phyloP scores from a whole-genome alignment of 176 grass and related monocot species.

The Zoysia pacifica region DNA sequence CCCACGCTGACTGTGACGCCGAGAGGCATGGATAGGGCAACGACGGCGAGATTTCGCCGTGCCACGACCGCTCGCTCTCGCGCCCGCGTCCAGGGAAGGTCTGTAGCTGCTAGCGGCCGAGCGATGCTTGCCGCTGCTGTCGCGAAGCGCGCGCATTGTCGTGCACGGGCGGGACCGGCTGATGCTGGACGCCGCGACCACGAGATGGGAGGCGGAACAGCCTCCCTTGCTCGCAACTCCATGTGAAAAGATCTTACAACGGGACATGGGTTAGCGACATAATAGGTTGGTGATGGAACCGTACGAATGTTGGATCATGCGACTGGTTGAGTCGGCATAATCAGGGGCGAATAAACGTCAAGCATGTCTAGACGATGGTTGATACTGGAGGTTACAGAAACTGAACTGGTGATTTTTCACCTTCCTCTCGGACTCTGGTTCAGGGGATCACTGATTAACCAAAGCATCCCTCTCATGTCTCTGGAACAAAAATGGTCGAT shows the following conservation, averaged over 20 bases:
- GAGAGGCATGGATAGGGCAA: not conserved
- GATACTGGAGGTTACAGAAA: not conserved
- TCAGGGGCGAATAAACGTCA: conserved; percentile 9
- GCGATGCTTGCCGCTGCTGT: conserved; percentile 1
- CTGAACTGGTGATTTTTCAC: not conserved
- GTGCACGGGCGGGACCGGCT: not conserved
- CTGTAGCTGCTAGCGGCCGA: not conserved
- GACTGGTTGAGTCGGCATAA: not conserved
- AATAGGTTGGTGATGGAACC: not conserved
- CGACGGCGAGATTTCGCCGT: not conserved
- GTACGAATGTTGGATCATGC: conserved; percentile 1
- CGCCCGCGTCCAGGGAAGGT: not conserved
- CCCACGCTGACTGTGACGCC: not conserved
- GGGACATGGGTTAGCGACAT: conserved; percentile 21
- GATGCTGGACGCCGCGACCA: not conserved
- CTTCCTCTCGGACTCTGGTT: not conserved
- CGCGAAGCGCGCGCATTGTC: conserved; percentile 10
- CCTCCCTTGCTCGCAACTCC: not conserved
- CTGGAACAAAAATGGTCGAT: not conserved
- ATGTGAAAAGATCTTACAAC: not conserved
- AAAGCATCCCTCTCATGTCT: not conserved
- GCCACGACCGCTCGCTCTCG: not conserved
- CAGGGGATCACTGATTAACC: not conserved
- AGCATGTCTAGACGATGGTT: conserved; percentile 10
- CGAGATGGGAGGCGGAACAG: not conserved